Conservation (phyloP, 2,329 filamentous ascomycete species). For the Botrytis porri region DNA sequence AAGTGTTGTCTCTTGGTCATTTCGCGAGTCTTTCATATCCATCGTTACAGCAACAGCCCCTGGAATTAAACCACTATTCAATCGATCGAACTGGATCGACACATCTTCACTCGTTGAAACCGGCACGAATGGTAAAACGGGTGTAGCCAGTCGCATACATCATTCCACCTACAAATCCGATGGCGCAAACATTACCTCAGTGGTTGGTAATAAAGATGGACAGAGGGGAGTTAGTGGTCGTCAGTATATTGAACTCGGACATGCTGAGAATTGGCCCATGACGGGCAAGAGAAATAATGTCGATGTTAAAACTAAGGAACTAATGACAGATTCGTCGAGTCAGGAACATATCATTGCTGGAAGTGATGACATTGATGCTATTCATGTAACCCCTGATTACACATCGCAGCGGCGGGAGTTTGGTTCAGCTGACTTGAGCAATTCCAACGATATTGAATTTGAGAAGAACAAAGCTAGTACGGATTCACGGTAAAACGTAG, state of each 20-base stretch:
- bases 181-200: neutral
- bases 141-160: neutral
- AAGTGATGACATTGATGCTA: neutral
- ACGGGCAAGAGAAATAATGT: neutral
- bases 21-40: constrained; percentile 2
- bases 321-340: neutral
- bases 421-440: neutral
- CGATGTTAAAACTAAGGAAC: neutral
- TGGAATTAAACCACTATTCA: neutral
- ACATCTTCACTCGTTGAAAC: neutral
- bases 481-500: neutral
- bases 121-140: neutral
- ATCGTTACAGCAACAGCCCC: neutral
- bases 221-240: neutral
- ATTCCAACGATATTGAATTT: neutral
- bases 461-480: neutral
- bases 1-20: neutral
- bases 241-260: constrained; percentile 2
- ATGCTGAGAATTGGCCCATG: neutral
- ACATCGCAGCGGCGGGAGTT: neutral
- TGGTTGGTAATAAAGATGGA: neutral
- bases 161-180: neutral
- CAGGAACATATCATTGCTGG: neutral
- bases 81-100: neutral
- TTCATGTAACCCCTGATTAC: neutral